phyloP scores from a whole-genome alignment of 345 rosid species.

The Salix viminalis region DNA sequence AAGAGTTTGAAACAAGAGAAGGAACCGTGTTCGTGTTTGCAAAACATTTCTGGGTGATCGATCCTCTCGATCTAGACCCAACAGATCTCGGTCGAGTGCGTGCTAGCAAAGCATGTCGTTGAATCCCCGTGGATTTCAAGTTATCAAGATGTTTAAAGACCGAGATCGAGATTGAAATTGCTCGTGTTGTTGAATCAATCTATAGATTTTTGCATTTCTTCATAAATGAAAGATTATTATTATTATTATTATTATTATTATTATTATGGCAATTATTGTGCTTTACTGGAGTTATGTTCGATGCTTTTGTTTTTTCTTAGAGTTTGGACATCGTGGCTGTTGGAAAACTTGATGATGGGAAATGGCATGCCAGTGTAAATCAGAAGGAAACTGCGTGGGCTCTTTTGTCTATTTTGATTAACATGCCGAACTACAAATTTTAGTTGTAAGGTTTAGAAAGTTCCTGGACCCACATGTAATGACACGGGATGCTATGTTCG shows the following conservation, averaged over 20 bases:
- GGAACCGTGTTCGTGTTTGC: not conserved
- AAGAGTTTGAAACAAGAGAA: constrained; percentile 41
- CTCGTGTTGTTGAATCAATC: constrained; percentile 24
- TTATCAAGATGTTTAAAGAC: not conserved
- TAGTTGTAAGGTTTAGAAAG: constrained; percentile 6
- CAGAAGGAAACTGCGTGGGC: not conserved
- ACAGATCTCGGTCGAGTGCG: constrained; percentile 2
- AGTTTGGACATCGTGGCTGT: not conserved
- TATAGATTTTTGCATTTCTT: constrained; percentile 9
- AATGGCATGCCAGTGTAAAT: constrained; percentile 36
- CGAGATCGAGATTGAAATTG: constrained; percentile 10
- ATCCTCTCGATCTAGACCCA: constrained; percentile 9
- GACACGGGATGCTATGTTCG: constrained; percentile 12
- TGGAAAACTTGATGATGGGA: not conserved
- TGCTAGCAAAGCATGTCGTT: not conserved
- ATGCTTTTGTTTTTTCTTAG: not conserved
- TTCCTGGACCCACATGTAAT: constrained; percentile 17
- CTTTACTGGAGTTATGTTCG: not conserved
- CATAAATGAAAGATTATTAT: constrained; percentile 31
- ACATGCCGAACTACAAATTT: constrained; percentile 6
- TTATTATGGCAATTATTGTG: constrained; percentile 24
- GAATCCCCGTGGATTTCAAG: not conserved
- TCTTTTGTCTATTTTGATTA: constrained; percentile 2
- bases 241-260: constrained; percentile 5
- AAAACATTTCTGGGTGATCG: constrained; percentile 5